Evolutionary conservation across 106 monocot genomes (phyloP).

Genomic region (Dendrobium catenatum): DNA sequence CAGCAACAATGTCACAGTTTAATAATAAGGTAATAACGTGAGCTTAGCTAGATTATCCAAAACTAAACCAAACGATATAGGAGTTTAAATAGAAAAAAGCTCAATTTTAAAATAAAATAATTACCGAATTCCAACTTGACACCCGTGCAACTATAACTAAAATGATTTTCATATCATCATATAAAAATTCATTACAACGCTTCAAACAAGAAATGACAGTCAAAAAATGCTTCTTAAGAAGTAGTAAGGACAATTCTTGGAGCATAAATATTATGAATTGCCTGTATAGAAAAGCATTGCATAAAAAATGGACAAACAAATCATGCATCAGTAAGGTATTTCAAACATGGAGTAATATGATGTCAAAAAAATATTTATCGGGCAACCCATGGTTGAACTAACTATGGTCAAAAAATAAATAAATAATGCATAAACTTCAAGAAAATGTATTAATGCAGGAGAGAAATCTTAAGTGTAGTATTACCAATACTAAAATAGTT

Average conservation of each 20-base stretch:
- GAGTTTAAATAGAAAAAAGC: background rate
- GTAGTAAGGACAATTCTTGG: background rate
- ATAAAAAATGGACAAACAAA: background rate
- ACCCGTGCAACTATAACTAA: background rate
- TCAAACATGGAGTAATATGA: background rate
- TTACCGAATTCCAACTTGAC: background rate
- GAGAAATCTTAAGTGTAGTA: background rate
- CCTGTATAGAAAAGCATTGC: background rate
- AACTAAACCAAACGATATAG: background rate
- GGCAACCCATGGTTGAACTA: background rate
- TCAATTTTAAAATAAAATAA: background rate
- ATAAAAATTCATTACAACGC: background rate
- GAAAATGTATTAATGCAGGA: background rate
- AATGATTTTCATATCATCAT: background rate
- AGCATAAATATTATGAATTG: background rate
- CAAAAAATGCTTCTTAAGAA: background rate
- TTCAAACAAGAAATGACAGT: background rate
- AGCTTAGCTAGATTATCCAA: background rate
- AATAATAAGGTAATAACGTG: background rate
- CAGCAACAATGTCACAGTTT: background rate
- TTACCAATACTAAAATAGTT: slow-evolving; percentile 77
- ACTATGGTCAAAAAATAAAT: background rate
- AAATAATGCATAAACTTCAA: slow-evolving; percentile 1
- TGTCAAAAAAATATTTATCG: background rate
- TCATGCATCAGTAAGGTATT: background rate